Evolutionary conservation across 2,329 filamentous ascomycete genomes (phyloP), one percentile per base, ranked within the genome.

Genomic region (Rachicladosporium sp.): DNA sequence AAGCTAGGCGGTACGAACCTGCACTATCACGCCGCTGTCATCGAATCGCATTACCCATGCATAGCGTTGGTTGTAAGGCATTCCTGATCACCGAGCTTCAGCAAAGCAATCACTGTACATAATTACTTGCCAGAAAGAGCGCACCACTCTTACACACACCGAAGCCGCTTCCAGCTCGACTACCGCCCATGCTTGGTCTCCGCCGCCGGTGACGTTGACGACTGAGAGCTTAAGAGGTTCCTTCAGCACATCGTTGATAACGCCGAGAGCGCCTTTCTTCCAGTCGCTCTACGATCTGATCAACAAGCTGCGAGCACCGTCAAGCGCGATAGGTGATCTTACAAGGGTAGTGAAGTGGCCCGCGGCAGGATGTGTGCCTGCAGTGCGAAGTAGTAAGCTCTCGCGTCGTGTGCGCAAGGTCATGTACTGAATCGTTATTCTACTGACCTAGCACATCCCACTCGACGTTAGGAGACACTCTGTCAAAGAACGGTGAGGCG

Each of bases 31-130:
- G 2, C 51, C 51, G 4, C 15, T 31, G 12, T 52, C 41, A 27
- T 56, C 48, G 35, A 54, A 56, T 1, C 47, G 41, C 40, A 56
- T 38, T 9, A 49, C 40, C 52, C 53, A 56, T 1, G 50, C 47
- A 41, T 56, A 56, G 5, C 48, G 42, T 10, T 48, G 45, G 29
- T 46, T 37, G 34, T 46, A 45, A 4, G 35, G 39, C 35, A 49
- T 29, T 19, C 43, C 48, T 50, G 27, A 11, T 11, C 27, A 34
- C 19, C 8, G 10, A 10, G 31, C 23, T 6, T 35, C 23, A 31
- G 31, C 19, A 19, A 13, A 27, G 23, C 23, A 7, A 27, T 6
- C 4, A 10, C 10, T 27, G 11, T 6, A 4, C 11, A 13, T 10
- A 13, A 27, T 7, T 23, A 4, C 6, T 19, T 38, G 35, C 27